Conservation (phyloP, 768 basidiomycete species). For the Plicaturopsis crispa region DNA sequence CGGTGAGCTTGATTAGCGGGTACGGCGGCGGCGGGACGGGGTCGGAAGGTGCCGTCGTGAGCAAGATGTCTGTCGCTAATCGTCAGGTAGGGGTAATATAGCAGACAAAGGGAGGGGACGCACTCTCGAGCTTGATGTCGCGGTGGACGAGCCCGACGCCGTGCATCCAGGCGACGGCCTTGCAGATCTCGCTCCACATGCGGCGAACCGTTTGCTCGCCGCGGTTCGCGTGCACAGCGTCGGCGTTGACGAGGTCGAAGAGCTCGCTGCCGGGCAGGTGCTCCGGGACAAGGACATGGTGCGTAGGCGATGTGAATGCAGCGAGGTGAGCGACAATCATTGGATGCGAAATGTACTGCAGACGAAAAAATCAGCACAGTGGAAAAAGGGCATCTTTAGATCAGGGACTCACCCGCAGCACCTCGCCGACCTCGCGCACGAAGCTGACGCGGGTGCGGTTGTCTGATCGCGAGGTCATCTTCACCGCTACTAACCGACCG, state of each 20-base stretch:
- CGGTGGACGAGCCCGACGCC: constrained; percentile 82
- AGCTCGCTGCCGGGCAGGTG: constrained; percentile 76
- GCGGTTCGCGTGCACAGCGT: constrained; percentile 32
- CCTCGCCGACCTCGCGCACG: constrained; percentile 77
- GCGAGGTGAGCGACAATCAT: constrained; percentile 67
- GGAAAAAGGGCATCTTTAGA: constrained; percentile 1
- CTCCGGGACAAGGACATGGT: constrained; percentile 76
- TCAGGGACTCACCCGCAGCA: constrained; percentile 70
- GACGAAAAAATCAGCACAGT: constrained; percentile 6
- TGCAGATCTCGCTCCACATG: constrained; percentile 70
- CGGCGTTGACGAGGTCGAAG: constrained; percentile 63
- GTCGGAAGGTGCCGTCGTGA: constrained; percentile 44
- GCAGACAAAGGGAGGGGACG: constrained; percentile 17
- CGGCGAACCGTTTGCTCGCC: constrained; percentile 49
- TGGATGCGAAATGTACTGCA: constrained; percentile 80
- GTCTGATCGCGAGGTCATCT: constrained; percentile 44
- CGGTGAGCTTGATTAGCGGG: constrained; percentile 76
- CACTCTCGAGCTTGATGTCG: constrained; percentile 85
- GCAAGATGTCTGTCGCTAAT: constrained; percentile 54
- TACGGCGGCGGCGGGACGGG: constrained; percentile 31
- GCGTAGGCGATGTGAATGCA: constrained; percentile 61
- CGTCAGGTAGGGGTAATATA: constrained; percentile 3
- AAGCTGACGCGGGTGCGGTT: constrained; percentile 74
- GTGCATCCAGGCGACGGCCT: constrained; percentile 85
- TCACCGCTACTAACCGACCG: constrained; percentile 36